These are phyloP conservation scores for Globisporangium iwayamae DNA, from an alignment of 352 stramenopile species.

Conservation along the genomic window DNA sequence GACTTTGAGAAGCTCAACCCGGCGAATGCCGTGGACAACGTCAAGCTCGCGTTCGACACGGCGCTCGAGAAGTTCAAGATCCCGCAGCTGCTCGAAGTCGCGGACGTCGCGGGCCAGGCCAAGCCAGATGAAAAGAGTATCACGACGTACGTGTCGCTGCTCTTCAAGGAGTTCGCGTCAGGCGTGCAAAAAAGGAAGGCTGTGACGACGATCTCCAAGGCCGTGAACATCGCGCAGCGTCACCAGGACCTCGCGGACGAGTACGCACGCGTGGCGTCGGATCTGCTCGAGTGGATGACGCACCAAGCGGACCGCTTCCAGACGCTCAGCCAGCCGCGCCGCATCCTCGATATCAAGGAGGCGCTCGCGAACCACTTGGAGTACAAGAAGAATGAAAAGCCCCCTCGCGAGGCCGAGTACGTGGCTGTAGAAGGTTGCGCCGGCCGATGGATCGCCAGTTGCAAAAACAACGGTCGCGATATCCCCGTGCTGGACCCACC, in stretches of 20 bases:
- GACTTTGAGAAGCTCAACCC: conserved; percentile 75
- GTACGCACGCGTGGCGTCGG: conserved; percentile 69
- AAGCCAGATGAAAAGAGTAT: conserved; percentile 92
- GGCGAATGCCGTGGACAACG: conserved; percentile 64
- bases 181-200: conserved; percentile 89
- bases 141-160: conserved; percentile 88
- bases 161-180: conserved; percentile 91
- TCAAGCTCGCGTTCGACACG: conserved; percentile 82
- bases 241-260: conserved; percentile 79
- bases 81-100: conserved; percentile 82
- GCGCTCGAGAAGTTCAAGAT: conserved; percentile 86
- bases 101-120: conserved; percentile 74
- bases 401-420: conserved; percentile 75
- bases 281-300: conserved; percentile 71
- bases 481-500: conserved; percentile 66
- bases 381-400: conserved; percentile 88
- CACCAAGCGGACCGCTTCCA: conserved; percentile 73
- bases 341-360: conserved; percentile 68
- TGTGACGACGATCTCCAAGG: conserved; percentile 88
- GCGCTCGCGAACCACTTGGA: conserved; percentile 62
- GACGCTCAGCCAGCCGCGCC: conserved; percentile 58
- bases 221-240: conserved; percentile 86
- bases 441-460: conserved; percentile 80
- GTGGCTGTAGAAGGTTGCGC: conserved; percentile 76
- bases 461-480: conserved; percentile 84